These are phyloP conservation scores for Stygiomarasmius scandens DNA, from an alignment of 1,284 basidiomycete species.

Conservation along the genomic window DNA sequence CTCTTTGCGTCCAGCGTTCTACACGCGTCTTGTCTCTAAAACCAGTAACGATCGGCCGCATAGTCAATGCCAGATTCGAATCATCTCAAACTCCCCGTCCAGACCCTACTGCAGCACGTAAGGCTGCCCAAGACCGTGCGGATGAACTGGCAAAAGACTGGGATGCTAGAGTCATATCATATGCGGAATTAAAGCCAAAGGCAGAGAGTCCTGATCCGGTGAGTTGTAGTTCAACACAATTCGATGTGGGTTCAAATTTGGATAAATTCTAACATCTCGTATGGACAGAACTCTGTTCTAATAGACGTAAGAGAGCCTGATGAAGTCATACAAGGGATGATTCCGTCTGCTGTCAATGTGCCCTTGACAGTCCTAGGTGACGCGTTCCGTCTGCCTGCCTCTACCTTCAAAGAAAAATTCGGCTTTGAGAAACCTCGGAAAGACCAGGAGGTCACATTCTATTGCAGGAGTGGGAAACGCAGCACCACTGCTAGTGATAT, in stretches of 20 bases:
- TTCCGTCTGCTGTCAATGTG: conserved; percentile 93
- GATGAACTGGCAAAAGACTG: conserved; percentile 67
- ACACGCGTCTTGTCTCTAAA: not conserved
- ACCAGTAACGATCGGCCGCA: not conserved
- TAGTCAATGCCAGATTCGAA: conserved; percentile 34
- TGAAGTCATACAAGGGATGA: conserved; percentile 92
- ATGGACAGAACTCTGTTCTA: conserved; percentile 71
- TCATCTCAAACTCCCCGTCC: conserved; percentile 34
- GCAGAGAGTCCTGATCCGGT: conserved; percentile 83
- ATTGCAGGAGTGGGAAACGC: conserved; percentile 91
- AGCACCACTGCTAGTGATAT: conserved; percentile 84
- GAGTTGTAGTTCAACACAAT: conserved; percentile 32
- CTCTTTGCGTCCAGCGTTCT: not conserved
- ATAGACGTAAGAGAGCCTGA: conserved; percentile 95
- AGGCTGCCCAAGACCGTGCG: conserved; percentile 42
- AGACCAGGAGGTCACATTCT: conserved; percentile 87
- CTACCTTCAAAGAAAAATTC: conserved; percentile 68
- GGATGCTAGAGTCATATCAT: conserved; percentile 71
- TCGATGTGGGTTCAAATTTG: not conserved
- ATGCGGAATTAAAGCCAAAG: conserved; percentile 84
- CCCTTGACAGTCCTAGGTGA: conserved; percentile 82
- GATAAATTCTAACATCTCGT: no score
- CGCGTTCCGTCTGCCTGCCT: conserved; percentile 65
- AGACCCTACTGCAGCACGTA: conserved; percentile 40
- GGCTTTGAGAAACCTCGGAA: conserved; percentile 84